Evolutionary conservation across 1,139 yeast species (phyloP).

Genomic region (Meyerozyma carpophila): DNA sequence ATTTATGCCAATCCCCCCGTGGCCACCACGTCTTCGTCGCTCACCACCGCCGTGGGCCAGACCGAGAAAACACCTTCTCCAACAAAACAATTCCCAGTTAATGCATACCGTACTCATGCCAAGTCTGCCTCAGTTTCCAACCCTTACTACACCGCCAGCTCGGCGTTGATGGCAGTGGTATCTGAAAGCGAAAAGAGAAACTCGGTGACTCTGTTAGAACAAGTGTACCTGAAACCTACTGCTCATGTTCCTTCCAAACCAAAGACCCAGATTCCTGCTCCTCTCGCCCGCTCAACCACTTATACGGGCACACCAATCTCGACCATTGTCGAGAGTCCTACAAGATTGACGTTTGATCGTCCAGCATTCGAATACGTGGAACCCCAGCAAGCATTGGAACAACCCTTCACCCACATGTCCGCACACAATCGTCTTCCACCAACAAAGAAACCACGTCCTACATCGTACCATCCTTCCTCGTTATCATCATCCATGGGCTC

Average conservation of each 20-base stretch:
- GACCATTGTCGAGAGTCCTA: slow-evolving; percentile 45
- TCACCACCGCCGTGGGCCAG: slow-evolving; percentile 42
- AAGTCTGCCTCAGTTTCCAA: slow-evolving; percentile 32
- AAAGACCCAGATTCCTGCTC: slow-evolving; percentile 13
- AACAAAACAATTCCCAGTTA: slow-evolving; percentile 13
- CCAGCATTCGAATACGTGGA: neutral
- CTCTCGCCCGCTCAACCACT: slow-evolving; percentile 36
- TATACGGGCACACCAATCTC: slow-evolving; percentile 37
- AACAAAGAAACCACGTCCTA: slow-evolving; percentile 66
- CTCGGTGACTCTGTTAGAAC: slow-evolving; percentile 16
- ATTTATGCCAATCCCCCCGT: slow-evolving; percentile 40
- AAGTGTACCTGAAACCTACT: slow-evolving; percentile 4
- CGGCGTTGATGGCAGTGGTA: slow-evolving; percentile 65
- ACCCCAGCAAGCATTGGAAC: slow-evolving; percentile 22
- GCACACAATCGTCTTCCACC: slow-evolving; percentile 16
- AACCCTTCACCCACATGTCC: slow-evolving; percentile 14
- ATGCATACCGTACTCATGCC: slow-evolving; percentile 22
- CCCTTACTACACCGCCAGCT: slow-evolving; percentile 48
- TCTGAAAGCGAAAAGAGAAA: slow-evolving; percentile 25
- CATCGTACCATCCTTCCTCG: slow-evolving; percentile 70
- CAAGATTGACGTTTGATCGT: slow-evolving; percentile 12
- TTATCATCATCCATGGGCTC: slow-evolving; percentile 27
- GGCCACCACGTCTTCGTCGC: slow-evolving; percentile 50
- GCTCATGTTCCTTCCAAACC: slow-evolving; percentile 2
- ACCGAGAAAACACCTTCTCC: slow-evolving; percentile 16